Base-by-base conservation (phyloP, 2,329 filamentous ascomycete species). In the Fusarium chlamydosporum region DNA sequence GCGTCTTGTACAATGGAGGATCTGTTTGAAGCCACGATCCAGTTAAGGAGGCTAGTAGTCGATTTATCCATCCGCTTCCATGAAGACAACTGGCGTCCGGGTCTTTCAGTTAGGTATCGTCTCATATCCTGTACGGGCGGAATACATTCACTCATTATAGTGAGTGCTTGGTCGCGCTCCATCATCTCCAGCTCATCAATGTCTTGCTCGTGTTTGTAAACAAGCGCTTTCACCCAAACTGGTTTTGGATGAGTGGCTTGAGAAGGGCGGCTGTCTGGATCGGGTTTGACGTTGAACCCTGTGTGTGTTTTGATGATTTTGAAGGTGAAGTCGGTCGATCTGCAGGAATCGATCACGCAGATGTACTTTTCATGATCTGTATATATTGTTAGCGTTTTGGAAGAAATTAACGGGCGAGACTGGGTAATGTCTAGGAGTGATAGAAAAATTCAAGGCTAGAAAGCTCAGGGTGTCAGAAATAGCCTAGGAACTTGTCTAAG, bases 21-120 rank as follows among this genome's bases (percentile, higher is more conserved):
- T 45, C 93, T 85, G 73, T 97, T 97, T 0, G 94, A 97, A 1
- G 94, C 92, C 60, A 97, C 88, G 64, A 97, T 92, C 94, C 94
- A 97, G 52, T 92, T 86, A 20, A 97, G 80, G 1, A 97, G 78
- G 20, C 88, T 86, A 4, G 92, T 79, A 1, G 90, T 87, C 8
- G 91, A 86, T 3, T 88, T 86, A 1, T 90, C 86, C 11, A 97
- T 83, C 18, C 84, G 80, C 23, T 86, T 82, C 67, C 81, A 81
- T 40, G 77, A 80, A 5, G 78, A 75, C 26, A 91, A 76, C 3
- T 70, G 71, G 4, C 72, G 76, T 5, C 81, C 78, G 4, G 79
- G 79, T 4, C 78, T 78, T 29, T 46, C 71, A n/a, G 78, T 67
- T 9, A 90, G 74, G 68, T 83, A 85, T 0, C 75, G 46, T 69